Evolutionary conservation across 2,329 filamentous ascomycete genomes (phyloP).

Genomic region (Lachnellula cervina): DNA sequence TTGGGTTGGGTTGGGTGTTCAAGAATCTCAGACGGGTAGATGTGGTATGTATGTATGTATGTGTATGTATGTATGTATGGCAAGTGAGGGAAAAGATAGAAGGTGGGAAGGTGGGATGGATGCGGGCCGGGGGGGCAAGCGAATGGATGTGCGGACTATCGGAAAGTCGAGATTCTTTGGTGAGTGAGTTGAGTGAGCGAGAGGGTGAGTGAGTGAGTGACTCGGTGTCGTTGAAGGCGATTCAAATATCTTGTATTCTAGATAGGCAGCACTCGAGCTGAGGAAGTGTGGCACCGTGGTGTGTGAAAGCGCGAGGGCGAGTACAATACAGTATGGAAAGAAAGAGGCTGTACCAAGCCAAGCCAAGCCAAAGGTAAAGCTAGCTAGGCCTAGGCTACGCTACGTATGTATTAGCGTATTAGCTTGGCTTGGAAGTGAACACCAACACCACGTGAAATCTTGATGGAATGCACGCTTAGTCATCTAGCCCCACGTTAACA

Average conservation of each 20-base stretch:
- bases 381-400: no score
- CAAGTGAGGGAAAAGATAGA: neutral
- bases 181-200: neutral
- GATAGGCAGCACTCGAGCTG: neutral
- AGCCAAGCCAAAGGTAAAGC: no score
- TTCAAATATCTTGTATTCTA: neutral
- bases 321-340: no score
- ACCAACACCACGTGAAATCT: no score
- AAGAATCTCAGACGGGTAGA: neutral
- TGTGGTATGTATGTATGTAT: neutral
- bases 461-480: no score
- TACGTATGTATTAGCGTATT: no score
- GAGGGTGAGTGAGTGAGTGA: neutral
- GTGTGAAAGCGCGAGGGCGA: no score
- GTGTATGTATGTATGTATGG: neutral
- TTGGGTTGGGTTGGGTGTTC: neutral
- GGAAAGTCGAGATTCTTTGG: neutral
- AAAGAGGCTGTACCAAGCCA: no score
- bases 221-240: neutral
- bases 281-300: no score
- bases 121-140: neutral
- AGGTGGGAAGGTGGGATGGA: neutral
- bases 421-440: no score
- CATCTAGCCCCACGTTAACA: no score
- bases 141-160: neutral